Evolutionary conservation across 352 stramenopile species (phyloP).

Genomic region (Bremia lactucae): DNA sequence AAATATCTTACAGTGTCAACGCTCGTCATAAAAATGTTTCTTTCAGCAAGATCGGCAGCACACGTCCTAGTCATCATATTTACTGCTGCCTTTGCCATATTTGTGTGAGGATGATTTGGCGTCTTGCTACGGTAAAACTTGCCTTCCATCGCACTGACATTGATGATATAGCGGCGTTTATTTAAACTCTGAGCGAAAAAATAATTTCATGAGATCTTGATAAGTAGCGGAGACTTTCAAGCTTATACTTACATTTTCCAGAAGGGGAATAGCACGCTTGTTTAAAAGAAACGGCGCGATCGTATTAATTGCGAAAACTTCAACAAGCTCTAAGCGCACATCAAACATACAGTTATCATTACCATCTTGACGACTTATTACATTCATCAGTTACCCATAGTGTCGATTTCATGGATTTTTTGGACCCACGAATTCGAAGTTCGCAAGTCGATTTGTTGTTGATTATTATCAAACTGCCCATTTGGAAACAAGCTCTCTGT

Average conservation of each 20-base stretch:
- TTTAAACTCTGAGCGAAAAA: constrained; percentile 30
- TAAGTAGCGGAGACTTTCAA: not conserved
- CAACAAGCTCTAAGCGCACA: constrained; percentile 46
- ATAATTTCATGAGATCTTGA: constrained; percentile 3
- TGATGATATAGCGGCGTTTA: constrained; percentile 79
- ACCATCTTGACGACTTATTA: not conserved
- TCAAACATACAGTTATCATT: constrained; percentile 1
- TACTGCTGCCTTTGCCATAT: constrained; percentile 93
- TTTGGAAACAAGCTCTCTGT: constrained; percentile 42
- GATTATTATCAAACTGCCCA: constrained; percentile 85
- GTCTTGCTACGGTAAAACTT: constrained; percentile 95
- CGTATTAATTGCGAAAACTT: constrained; percentile 88
- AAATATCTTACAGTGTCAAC: constrained; percentile 78
- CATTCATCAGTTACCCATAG: constrained; percentile 34
- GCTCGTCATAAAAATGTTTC: constrained; percentile 91
- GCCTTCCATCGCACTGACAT: constrained; percentile 93
- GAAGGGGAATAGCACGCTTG: constrained; percentile 54
- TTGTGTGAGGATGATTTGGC: constrained; percentile 91
- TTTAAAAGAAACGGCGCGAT: constrained; percentile 93
- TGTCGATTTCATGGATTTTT: constrained; percentile 68
- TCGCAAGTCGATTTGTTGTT: constrained; percentile 89
- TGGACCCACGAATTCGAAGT: constrained; percentile 88
- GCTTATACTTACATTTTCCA: constrained; percentile 33
- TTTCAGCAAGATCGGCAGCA: constrained; percentile 80
- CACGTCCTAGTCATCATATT: constrained; percentile 94